Evolutionary conservation across 2,329 filamentous ascomycete species (phyloP).

Genomic region (Neonectria hederae): DNA sequence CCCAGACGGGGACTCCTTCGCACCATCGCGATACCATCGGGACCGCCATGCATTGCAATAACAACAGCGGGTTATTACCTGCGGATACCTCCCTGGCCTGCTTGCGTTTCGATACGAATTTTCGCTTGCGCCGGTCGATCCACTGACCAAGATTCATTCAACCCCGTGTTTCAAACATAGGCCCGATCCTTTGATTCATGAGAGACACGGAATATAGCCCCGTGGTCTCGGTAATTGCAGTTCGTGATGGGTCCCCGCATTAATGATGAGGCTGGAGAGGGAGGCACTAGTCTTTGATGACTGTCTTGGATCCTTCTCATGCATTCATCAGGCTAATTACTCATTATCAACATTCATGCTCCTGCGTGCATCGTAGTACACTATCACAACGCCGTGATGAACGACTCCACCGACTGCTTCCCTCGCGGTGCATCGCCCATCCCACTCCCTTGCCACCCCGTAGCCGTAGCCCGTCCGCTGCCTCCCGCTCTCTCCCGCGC

Average conservation of each 20-base stretch:
- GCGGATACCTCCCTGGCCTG: no score
- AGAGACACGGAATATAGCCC: background rate
- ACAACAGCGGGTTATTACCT: no score
- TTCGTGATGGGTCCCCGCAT: background rate
- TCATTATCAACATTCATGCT: background rate
- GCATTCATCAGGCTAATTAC: constrained; percentile 17
- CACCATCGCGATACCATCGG: no score
- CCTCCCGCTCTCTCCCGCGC: background rate
- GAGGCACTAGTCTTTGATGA: background rate
- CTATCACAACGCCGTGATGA: constrained; percentile 17
- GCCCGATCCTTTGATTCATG: background rate
- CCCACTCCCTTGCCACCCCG: constrained; percentile 4
- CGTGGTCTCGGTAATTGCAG: constrained; percentile 1
- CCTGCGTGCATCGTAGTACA: background rate
- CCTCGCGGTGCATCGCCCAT: background rate
- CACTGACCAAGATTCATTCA: constrained; percentile 2
- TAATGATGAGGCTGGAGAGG: background rate
- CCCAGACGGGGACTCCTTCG: no score
- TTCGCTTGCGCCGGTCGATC: constrained; percentile 1
- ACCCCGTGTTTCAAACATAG: constrained; percentile 1
- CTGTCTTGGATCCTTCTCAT: constrained; percentile 7
- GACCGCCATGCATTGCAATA: no score
- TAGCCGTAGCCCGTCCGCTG: background rate
- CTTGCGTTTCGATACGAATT: background rate
- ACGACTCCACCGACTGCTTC: constrained; percentile 18